These are phyloP conservation scores for Torulaspora gathmanii DNA, from an alignment of 805 yeast genomes.

Conservation along the genomic window DNA sequence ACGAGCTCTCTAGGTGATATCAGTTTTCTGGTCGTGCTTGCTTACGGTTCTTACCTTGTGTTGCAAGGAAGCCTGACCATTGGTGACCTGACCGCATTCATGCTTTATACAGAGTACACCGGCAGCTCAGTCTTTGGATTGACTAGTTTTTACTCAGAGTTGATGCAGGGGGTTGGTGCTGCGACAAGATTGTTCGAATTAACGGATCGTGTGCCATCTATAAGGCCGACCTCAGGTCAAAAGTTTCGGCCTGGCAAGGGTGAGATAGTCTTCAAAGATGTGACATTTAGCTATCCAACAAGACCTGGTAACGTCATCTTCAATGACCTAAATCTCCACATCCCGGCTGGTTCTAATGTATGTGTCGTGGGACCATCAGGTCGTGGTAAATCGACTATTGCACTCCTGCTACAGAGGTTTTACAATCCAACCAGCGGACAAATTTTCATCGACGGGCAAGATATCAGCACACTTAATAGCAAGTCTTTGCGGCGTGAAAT, in stretches of 20 bases:
- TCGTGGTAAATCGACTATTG: slow-evolving; percentile 82
- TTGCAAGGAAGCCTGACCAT: slow-evolving; percentile 67
- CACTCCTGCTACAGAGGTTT: slow-evolving; percentile 53
- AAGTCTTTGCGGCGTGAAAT: slow-evolving; percentile 53
- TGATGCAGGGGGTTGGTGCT: slow-evolving; percentile 98
- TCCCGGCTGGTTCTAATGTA: slow-evolving; percentile 54
- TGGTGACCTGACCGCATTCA: slow-evolving; percentile 89
- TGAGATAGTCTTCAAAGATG: slow-evolving; percentile 58
- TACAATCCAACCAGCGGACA: slow-evolving; percentile 47
- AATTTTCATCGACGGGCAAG: slow-evolving; percentile 48
- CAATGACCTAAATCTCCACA: slow-evolving; percentile 43
- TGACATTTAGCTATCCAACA: slow-evolving; percentile 81
- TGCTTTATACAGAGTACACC: slow-evolving; percentile 93
- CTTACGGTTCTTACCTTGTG: slow-evolving; percentile 80
- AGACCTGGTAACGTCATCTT: slow-evolving; percentile 64
- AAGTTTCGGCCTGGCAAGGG: slow-evolving; percentile 38
- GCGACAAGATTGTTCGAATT: slow-evolving; percentile 88
- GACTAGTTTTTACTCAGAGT: slow-evolving; percentile 89
- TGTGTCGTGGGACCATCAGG: slow-evolving; percentile 89
- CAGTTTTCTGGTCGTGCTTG: slow-evolving; percentile 67
- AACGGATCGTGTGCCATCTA: slow-evolving; percentile 68
- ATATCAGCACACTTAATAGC: slow-evolving; percentile 46
- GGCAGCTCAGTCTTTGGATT: slow-evolving; percentile 87
- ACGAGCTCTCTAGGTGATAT: slow-evolving; percentile 85
- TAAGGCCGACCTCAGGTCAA: slow-evolving; percentile 60